Evolutionary conservation across 306 rosid species (phyloP), one percentile per base, ranked within the genome.

Genomic region (Crotalaria pallida): DNA sequence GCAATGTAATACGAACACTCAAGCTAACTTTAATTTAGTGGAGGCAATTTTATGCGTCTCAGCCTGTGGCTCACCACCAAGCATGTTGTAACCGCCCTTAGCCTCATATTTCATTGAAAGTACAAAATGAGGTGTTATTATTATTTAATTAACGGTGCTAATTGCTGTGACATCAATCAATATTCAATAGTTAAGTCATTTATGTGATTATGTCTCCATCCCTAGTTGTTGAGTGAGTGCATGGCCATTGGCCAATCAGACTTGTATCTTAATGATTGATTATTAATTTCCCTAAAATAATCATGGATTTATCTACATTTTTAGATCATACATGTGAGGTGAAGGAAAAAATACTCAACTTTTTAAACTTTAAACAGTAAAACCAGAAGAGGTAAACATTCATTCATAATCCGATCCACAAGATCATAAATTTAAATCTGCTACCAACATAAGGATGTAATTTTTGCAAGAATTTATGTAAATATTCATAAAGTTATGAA

Each of bases 91-190:
- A 68, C 65, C 10, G 1, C 23, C 51, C 41, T 1, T n/a, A 24
- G 69, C 51, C 23, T 47, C 24, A 23, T 19, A 23, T 27, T 33
- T 49, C 38, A 49, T 72, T 36, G 36, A 49, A 12, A 59, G 6
- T 8, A 38, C n/a, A 50, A n/a, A 22, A 49, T 13, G 27, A 21
- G 22, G 48, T 50, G 56, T 3, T n/a, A n/a, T n/a, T n/a, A n/a
- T n/a, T 22, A 12, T 65, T 5, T 11, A 21, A 58, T 15, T 11
- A 57, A 65, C 66, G 64, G 15, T 73, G 36, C 44, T 12, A 18
- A 45, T 80, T 80, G 58, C 26, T 63, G 60, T 48, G 65, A 63
- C 65, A 69, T 74, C 50, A 73, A 69, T 74, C 73, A 74, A 74
- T 63, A 73, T 62, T 74, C 73, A 74, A 74, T 63, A 11, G 51